phyloP scores from a whole-genome alignment of 805 yeast species.

The Candida endomychidarum region DNA sequence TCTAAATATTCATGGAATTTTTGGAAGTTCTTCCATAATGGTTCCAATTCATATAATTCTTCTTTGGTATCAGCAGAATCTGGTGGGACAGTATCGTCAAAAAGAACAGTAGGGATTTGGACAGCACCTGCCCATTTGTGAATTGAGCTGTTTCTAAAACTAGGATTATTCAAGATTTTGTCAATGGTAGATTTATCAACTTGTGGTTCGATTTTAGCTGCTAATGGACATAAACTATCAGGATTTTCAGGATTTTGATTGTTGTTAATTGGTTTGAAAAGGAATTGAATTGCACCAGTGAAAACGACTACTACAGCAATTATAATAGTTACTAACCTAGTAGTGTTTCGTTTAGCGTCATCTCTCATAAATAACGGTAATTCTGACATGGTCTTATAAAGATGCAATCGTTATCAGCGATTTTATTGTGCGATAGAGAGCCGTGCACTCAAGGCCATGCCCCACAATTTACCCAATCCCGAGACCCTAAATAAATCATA shows the following conservation, averaged over 20 bases:
- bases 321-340: not conserved
- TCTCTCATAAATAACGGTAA: slow-evolving; percentile 7
- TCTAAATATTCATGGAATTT: slow-evolving; percentile 31
- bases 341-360: slow-evolving; percentile 2
- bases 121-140: slow-evolving; percentile 28
- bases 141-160: slow-evolving; percentile 23
- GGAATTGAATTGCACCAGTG: not conserved
- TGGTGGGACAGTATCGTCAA: slow-evolving; percentile 32
- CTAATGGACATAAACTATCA: slow-evolving; percentile 38
- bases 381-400: slow-evolving; percentile 10
- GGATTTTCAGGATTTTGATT: slow-evolving; percentile 8
- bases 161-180: slow-evolving; percentile 26
- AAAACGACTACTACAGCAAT: not conserved
- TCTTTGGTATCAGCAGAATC: slow-evolving; percentile 21
- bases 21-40: slow-evolving; percentile 24
- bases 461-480: no score
- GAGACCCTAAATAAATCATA: no score
- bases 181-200: slow-evolving; percentile 22
- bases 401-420: not conserved
- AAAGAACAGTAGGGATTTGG: slow-evolving; percentile 31
- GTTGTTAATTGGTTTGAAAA: not conserved
- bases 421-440: no score
- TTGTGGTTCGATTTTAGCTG: slow-evolving; percentile 30
- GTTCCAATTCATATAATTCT: slow-evolving; percentile 28
- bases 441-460: no score